These are phyloP conservation scores for Xerocomus potaroensis DNA, from an alignment of 768 basidiomycete genomes.

Conservation along the genomic window DNA sequence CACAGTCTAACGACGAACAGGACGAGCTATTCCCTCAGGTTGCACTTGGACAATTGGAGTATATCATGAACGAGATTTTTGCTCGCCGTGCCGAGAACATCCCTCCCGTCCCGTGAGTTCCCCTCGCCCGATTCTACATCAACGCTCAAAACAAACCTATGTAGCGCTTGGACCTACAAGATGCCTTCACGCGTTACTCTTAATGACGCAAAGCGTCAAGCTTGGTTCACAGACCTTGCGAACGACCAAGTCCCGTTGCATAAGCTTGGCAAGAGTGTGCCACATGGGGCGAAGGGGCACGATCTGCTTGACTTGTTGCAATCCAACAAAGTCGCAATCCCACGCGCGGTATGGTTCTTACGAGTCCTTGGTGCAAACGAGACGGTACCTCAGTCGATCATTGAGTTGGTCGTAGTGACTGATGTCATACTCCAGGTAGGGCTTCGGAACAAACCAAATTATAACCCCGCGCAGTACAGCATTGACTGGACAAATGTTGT, in stretches of 20 bases:
- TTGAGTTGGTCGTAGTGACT: not conserved
- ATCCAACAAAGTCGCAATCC: conserved; percentile 68
- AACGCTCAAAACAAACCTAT: not conserved
- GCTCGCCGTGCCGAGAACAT: conserved; percentile 53
- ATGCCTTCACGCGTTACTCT: conserved; percentile 80
- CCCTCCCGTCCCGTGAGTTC: conserved; percentile 60
- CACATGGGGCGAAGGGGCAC: conserved; percentile 81
- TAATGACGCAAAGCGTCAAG: conserved; percentile 71
- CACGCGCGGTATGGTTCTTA: conserved; percentile 84
- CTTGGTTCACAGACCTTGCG: conserved; percentile 82
- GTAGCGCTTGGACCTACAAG: conserved; percentile 60
- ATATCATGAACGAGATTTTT: conserved; percentile 75
- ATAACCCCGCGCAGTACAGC: conserved; percentile 80
- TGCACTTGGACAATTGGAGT: conserved; percentile 59
- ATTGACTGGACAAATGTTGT: conserved; percentile 82
- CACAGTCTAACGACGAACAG: conserved; percentile 26
- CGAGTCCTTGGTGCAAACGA: conserved; percentile 86
- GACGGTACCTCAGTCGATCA: conserved; percentile 44
- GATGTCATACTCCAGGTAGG: conserved; percentile 47
- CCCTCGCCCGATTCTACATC: not conserved
- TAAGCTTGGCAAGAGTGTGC: conserved; percentile 81
- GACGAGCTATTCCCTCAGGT: conserved; percentile 47
- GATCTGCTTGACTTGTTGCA: conserved; percentile 80
- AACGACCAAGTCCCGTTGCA: conserved; percentile 75
- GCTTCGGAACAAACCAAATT: conserved; percentile 71